Conservation (phyloP, 1,284 basidiomycete species). For the Fomitopsis pinicola region DNA sequence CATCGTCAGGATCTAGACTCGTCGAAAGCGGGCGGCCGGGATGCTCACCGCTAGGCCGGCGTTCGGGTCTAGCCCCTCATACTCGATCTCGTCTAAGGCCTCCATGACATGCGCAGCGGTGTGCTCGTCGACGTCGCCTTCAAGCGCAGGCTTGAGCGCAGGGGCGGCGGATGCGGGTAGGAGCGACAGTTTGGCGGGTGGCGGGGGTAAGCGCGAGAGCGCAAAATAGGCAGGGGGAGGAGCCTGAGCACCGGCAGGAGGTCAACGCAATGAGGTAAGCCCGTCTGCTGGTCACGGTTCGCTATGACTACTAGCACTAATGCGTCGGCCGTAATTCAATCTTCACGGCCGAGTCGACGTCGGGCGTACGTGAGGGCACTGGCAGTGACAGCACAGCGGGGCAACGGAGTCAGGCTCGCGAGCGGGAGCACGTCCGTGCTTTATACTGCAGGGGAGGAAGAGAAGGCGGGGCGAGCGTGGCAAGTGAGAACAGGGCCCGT, state of each 20-base stretch:
- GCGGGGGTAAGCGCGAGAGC: not conserved
- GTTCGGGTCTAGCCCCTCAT: constrained; percentile 74
- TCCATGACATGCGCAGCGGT: constrained; percentile 15
- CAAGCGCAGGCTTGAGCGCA: constrained; percentile 2
- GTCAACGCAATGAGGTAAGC: constrained; percentile 1
- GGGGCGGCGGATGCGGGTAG: not conserved
- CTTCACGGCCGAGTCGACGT: not conserved
- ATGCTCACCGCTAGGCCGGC: constrained; percentile 63
- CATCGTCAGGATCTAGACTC: not conserved
- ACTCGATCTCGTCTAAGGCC: constrained; percentile 58
- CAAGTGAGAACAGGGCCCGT: constrained; percentile 2
- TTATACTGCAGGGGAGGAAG: constrained; percentile 6
- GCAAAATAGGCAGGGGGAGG: not conserved
- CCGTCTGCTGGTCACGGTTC: not conserved
- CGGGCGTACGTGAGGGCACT: not conserved
- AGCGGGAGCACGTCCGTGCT: not conserved
- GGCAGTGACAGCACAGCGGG: not conserved
- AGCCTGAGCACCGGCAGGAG: too few species aligned
- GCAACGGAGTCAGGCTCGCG: not conserved
- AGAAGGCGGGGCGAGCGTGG: constrained; percentile 8
- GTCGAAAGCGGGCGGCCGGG: not conserved
- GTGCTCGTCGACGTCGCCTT: not conserved
- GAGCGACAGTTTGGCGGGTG: constrained; percentile 6
- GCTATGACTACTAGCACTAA: not conserved
- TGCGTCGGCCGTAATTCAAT: not conserved